phyloP scores from a whole-genome alignment of 768 basidiomycete species.

The Russula brevipes region DNA sequence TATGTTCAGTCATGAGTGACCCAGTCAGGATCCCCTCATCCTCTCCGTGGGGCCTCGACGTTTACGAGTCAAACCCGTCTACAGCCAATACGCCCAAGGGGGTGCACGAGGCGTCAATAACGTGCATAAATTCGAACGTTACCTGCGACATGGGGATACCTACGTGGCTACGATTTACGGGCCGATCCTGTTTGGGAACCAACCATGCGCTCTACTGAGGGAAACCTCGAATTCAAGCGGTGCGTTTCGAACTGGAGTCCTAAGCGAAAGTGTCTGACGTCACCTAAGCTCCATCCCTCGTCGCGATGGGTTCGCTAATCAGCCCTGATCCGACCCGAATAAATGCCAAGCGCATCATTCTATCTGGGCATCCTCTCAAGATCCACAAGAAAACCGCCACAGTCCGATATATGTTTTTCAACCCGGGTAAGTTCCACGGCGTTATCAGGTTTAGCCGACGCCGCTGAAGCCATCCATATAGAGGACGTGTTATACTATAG shows the following conservation, averaged over 20 bases:
- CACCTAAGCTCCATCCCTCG: slow-evolving; percentile 64
- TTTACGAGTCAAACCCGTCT: slow-evolving; percentile 78
- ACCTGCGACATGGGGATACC: slow-evolving; percentile 74
- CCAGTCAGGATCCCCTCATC: slow-evolving; percentile 71
- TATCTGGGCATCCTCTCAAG: slow-evolving; percentile 96
- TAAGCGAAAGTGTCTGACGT: slow-evolving; percentile 14
- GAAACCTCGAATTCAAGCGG: slow-evolving; percentile 66
- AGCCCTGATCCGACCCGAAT: slow-evolving; percentile 88
- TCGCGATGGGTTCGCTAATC: slow-evolving; percentile 85
- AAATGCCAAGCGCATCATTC: slow-evolving; percentile 87
- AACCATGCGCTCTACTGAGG: slow-evolving; percentile 70
- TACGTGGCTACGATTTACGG: slow-evolving; percentile 85
- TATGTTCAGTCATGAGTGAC: not conserved
- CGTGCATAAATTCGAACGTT: slow-evolving; percentile 94
- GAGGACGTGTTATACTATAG: slow-evolving; percentile 92
- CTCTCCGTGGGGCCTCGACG: slow-evolving; percentile 87
- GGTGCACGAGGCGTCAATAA: slow-evolving; percentile 92
- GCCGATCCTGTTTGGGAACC: slow-evolving; percentile 81
- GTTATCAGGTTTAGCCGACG: slow-evolving; percentile 15
- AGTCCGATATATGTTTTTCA: slow-evolving; percentile 98
- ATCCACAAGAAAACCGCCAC: slow-evolving; percentile 97
- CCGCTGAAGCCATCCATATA: slow-evolving; percentile 26
- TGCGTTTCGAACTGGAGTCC: slow-evolving; percentile 31
- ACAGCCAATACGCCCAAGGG: slow-evolving; percentile 86
- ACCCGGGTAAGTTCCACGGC: slow-evolving; percentile 50